These are phyloP conservation scores for Clohesyomyces aquaticus DNA, from an alignment of 495 filamentous ascomycete genomes.

Conservation along the genomic window DNA sequence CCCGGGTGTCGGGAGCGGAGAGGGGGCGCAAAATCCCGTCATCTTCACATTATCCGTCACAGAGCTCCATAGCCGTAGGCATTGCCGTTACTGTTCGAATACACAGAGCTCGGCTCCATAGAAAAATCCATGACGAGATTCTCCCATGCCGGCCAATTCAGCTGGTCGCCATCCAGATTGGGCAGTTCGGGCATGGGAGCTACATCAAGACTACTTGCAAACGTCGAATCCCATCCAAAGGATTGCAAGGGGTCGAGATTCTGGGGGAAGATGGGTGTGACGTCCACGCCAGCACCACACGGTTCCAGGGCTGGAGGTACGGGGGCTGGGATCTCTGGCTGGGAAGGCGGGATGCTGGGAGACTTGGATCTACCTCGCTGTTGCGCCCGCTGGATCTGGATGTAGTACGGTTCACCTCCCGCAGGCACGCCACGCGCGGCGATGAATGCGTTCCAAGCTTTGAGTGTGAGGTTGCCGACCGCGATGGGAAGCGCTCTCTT, in stretches of 20 bases:
- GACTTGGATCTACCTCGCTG: neutral
- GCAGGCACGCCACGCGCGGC: slow-evolving; percentile 4
- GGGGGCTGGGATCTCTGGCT: neutral
- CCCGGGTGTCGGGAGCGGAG: too few relatives aligned
- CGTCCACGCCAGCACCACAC: neutral
- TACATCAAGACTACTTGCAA: slow-evolving; percentile 19
- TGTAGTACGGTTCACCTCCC: slow-evolving; percentile 28
- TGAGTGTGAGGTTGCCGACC: slow-evolving; percentile 33
- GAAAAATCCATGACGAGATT: slow-evolving; percentile 27
- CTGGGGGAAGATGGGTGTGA: neutral
- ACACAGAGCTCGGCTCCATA: neutral
- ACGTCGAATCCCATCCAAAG: slow-evolving; percentile 13
- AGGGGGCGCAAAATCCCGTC: neutral
- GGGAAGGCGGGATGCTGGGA: neutral
- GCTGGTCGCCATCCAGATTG: slow-evolving; percentile 25
- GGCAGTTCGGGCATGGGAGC: slow-evolving; percentile 4
- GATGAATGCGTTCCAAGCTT: slow-evolving; percentile 31
- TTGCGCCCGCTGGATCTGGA: slow-evolving; percentile 19
- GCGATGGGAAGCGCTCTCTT: slow-evolving; percentile 29
- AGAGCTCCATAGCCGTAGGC: neutral
- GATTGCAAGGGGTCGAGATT: slow-evolving; percentile 8
- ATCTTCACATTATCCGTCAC: neutral
- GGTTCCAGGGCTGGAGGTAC: neutral
- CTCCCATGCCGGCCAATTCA: slow-evolving; percentile 36
- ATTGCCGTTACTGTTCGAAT: too few relatives aligned